These are phyloP conservation scores for Trematosphaeria pertusa DNA, from an alignment of 2,329 filamentous ascomycete genomes.

Conservation along the genomic window DNA sequence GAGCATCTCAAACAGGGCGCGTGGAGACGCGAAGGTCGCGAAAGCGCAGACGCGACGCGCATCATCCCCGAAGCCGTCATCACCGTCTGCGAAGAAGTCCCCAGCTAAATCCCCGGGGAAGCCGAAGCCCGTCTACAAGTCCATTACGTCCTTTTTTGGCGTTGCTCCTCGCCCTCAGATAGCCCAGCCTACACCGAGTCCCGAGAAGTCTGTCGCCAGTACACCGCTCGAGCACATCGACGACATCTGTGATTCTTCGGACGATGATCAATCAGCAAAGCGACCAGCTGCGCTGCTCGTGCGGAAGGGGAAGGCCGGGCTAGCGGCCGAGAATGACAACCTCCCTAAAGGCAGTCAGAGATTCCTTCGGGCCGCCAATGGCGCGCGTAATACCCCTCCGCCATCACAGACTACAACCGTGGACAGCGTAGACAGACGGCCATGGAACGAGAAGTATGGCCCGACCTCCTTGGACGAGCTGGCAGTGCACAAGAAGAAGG, in stretches of 20 bases:
- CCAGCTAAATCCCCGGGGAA: constrained; percentile 45
- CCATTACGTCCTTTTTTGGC: constrained; percentile 59
- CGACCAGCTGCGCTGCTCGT: constrained; percentile 33
- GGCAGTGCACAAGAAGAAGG: constrained; percentile 93
- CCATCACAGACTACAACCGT: constrained; percentile 27
- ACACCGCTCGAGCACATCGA: constrained; percentile 40
- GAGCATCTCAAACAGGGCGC: constrained; percentile 23
- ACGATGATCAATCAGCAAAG: constrained; percentile 33
- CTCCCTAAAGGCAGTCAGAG: constrained; percentile 49
- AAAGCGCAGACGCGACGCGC: constrained; percentile 28
- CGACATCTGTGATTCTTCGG: constrained; percentile 47
- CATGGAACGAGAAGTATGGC: constrained; percentile 88
- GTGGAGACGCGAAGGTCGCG: constrained; percentile 23
- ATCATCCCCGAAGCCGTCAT: constrained; percentile 28
- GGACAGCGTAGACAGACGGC: constrained; percentile 65
- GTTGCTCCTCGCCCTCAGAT: constrained; percentile 50
- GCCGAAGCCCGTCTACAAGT: constrained; percentile 47
- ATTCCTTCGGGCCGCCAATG: constrained; percentile 51
- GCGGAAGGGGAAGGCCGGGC: constrained; percentile 36
- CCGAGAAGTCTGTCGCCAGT: constrained; percentile 40
- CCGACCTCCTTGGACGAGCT: constrained; percentile 80
- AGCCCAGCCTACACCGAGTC: constrained; percentile 48
- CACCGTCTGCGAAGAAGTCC: constrained; percentile 29
- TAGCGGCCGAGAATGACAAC: constrained; percentile 23
- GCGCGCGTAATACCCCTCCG: constrained; percentile 38